Base-by-base conservation (phyloP, 805 yeast genomes). In the Candida berthetii region DNA sequence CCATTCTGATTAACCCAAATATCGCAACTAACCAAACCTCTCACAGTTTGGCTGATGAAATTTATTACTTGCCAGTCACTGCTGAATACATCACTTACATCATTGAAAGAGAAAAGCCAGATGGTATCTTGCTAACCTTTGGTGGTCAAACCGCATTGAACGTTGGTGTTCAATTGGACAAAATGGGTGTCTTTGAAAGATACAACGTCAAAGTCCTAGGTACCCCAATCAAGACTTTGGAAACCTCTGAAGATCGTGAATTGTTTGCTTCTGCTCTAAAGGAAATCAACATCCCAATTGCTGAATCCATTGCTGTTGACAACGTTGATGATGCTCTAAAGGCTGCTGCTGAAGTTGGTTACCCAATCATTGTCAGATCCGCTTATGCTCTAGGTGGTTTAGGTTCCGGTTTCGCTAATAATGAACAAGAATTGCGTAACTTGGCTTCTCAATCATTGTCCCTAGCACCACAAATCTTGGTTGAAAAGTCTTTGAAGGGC, bases 101-200 rank as follows among this genome's bases (percentile, higher is more conserved):
- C 58, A 91, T 93, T 50, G 96, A 93, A 68, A 82, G 95, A 50
- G 99, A 93, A 70, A 78, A 80, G 53, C 99, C 99, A 33, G 98
- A 93, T 66, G 98, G 96, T 37, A 90, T 93, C 42, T 72, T 91
- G 59, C 76, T 91, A 60, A 91, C 99, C 3, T 93, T 93, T 64
- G 99, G 99, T 58, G 99, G 99, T 52, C 99, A 93, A 71, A 93
- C 99, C 28, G 99, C 85, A 49, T 75, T 93, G 56, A 93, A 90
- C 61, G 96, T 91, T 46, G 98, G 98, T 68, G 95, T 93, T 40
- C 84, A 88, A 57, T 76, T 93, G 49, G 96, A 93, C 47, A 85
- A 89, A 68, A 84, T 86, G 89, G 98, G 97, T 49, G 87, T 88
- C 44, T 83, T 95, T 57, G 88, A 84, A 50, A 76, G 95, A 53